Base-by-base conservation (phyloP, 2,329 filamentous ascomycete species). In the Ascochyta pisi region DNA sequence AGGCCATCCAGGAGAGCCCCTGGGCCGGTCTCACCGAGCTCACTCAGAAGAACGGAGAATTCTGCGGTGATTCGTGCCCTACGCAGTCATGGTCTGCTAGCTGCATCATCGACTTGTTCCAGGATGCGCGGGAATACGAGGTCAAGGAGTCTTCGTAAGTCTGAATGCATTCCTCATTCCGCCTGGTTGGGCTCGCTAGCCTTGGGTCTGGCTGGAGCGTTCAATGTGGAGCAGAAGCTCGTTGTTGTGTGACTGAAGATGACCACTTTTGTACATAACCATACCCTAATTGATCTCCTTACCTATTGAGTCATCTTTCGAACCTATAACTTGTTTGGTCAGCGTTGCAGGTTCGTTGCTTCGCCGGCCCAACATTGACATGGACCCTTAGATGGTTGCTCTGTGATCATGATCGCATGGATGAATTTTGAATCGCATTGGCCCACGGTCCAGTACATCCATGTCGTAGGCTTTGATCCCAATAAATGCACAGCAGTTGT, bases 21-120 rank as follows among this genome's bases (percentile, higher is more conserved):
- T 99, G 95, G 96, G 93, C 91, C 15, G 95, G 95, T 0, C 78
- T 99, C 72, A 89, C 93, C 7, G 95, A 99, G 79, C 78, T 99
- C 76, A 98, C 95, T 37, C 92, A 99, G 73, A 92, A 94, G 81
- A 83, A 89, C 66, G 95, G 95, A 13, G 87, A 87, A 61, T 84
- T 88, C 71, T 99, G 95, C 75, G 80, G 79, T 12, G 96, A 99
- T 78, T 98, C 94, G 88, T 95, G 89, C 49, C 95, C 95, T 24
- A 97, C 95, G 0, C 95, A 99, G 77, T 90, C 95, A 49, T 99
- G 95, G 95, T 97, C 92, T 49, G 91, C 95, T 27, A 90, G 91
- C 22, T 98, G 95, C 75, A 81, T 99, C 70, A 91, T 99, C 69
- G 95, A 99, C 78, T 78, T 99, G 62, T 99, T 96, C 79, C 93